Evolutionary conservation across 2,329 filamentous ascomycete species (phyloP), one percentile per base, ranked within the genome.

Genomic region (Iodosphaeria phyllophila): DNA sequence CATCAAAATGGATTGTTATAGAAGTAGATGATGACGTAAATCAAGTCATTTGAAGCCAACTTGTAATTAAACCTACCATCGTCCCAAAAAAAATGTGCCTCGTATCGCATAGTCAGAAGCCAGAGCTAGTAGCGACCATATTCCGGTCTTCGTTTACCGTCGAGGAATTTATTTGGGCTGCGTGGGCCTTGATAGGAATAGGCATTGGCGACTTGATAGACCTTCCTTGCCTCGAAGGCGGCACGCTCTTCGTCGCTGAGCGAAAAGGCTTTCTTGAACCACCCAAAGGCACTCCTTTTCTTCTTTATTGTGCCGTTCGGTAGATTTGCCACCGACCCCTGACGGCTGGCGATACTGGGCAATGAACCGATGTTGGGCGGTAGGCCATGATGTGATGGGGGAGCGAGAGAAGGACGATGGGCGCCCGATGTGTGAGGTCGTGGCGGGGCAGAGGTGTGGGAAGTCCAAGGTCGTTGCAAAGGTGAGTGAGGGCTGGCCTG

Each of bases 191-290:
- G 40, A 12, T 65, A 55, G 28, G 62, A 61, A 32, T 68, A 69
- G 2, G 47, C 46, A 28, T 60, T 57, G 1, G 42, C 45, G 8
- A 39, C 29, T 29, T 58, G 49, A 36, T 55, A 52, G 6, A 52
- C 50, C 38, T 53, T 61, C 29, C 60, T 57, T 22, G 60, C 58
- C 39, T 73, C 66, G 33, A 69, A 74, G 7, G 59, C 58, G 6
- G 57, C 54, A 26, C 58, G 59, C 42, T 74, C 69, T 23, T 73
- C 65, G 13, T 74, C 69, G 31, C 71, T 67, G 14, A 74, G 46
- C 17, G 61, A 64, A 26, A 74, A 74, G 1, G 68, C 68, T 48
- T 74, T 74, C 45, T 73, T 74, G 28, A 74, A 44, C 69, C 69
- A 74, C 3, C 68, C 69, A 38, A 74, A 72, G 2, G 67, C 65